Percentiles rank a stretch among this genome's conserved stretches.
Conservation (phyloP, 1,139 yeast genomes). For the Sugiyamaella japonica region DNA sequence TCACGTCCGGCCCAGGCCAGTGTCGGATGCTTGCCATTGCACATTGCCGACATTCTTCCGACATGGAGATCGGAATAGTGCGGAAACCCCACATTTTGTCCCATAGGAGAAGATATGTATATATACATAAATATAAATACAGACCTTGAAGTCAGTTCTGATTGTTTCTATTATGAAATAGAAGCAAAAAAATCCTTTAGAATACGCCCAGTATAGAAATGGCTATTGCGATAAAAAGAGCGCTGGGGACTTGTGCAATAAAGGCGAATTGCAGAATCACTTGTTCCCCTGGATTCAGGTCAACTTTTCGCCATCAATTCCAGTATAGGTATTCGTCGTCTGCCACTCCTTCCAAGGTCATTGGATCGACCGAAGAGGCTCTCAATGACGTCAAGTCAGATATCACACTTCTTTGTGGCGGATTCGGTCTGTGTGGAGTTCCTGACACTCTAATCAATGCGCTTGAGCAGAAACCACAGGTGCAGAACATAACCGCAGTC, state of each 20-base stretch:
- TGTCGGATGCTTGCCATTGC: neutral
- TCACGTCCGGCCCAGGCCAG: neutral
- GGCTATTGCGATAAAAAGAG: conserved; percentile 2
- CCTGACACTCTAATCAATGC: conserved; percentile 50
- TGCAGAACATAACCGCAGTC: conserved; percentile 47
- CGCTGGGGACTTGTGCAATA: neutral
- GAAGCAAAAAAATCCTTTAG: neutral
- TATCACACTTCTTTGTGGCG: conserved; percentile 48
- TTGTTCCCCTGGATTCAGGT: neutral
- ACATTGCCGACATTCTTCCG: conserved; percentile 1
- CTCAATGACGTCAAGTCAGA: conserved; percentile 37
- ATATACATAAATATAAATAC: neutral
- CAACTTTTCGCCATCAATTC: conserved; percentile 2
- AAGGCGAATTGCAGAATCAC: neutral
- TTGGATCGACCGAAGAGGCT: conserved; percentile 24
- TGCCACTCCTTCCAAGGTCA: conserved; percentile 14
- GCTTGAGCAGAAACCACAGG: conserved; percentile 39
- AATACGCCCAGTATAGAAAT: neutral
- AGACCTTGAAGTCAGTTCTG: neutral
- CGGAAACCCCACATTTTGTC: neutral
- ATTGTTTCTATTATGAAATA: neutral
- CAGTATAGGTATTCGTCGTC: conserved; percentile 8
- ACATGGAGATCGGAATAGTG: neutral
- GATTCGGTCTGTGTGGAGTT: conserved; percentile 52
- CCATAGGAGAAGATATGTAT: neutral